Conservation (phyloP, 2,329 filamentous ascomycete species). For the Fusarium goolgardi region DNA sequence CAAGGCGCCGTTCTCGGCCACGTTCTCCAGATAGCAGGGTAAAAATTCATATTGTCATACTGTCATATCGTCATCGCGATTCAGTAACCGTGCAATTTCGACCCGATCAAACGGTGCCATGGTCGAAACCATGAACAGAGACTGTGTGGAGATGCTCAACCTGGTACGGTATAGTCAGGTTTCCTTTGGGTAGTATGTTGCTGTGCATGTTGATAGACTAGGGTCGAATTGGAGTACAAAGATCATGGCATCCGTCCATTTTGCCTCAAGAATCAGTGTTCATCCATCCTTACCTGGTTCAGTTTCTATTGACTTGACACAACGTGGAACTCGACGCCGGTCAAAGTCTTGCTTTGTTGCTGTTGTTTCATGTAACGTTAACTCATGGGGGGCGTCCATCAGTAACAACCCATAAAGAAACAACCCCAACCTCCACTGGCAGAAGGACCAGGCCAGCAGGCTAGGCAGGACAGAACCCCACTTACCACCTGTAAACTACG, state of each 20-base stretch:
- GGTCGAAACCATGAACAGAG: slow-evolving; percentile 21
- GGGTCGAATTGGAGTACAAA: slow-evolving; percentile 35
- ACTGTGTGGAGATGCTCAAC: slow-evolving; percentile 33
- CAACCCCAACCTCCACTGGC: slow-evolving; percentile 7
- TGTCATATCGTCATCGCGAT: slow-evolving; percentile 39
- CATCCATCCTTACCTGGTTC: slow-evolving; percentile 42
- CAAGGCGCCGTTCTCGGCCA: slow-evolving; percentile 37
- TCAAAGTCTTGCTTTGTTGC: slow-evolving; percentile 13
- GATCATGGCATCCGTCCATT: slow-evolving; percentile 37
- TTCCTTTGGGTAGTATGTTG: slow-evolving; percentile 28
- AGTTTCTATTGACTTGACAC: slow-evolving; percentile 28
- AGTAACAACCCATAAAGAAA: slow-evolving; percentile 35
- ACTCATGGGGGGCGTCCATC: slow-evolving; percentile 32
- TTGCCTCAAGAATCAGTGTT: slow-evolving; percentile 23
- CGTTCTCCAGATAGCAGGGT: slow-evolving; percentile 31
- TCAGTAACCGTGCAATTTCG: slow-evolving; percentile 27
- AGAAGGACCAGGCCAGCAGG: background rate
- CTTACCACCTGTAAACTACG: slow-evolving; percentile 9
- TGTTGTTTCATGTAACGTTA: slow-evolving; percentile 47
- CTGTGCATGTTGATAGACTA: slow-evolving; percentile 35
- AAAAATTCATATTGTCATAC: slow-evolving; percentile 11
- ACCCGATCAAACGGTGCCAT: slow-evolving; percentile 36
- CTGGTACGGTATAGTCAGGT: slow-evolving; percentile 28
- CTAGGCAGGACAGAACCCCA: slow-evolving; percentile 16
- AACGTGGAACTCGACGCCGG: slow-evolving; percentile 30